These are phyloP conservation scores for Starmera pachycereana DNA, from an alignment of 805 yeast genomes.

Conservation along the genomic window DNA sequence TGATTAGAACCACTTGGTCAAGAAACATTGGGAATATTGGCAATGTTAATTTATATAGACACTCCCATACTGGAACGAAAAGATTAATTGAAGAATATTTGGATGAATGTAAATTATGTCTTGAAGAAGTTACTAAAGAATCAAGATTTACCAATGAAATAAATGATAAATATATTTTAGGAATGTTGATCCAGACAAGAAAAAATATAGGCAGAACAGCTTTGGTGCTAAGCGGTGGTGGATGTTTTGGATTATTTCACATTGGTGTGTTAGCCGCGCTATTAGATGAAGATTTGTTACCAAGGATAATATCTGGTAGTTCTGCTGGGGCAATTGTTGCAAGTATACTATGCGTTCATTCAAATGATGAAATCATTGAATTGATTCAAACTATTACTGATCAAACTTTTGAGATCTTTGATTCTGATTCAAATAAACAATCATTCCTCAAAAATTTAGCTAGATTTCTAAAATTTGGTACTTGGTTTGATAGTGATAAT, in stretches of 20 bases:
- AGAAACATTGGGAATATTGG: slow-evolving; percentile 86
- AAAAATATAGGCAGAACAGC: slow-evolving; percentile 94
- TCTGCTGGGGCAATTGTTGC: slow-evolving; percentile 96
- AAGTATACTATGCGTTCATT: slow-evolving; percentile 72
- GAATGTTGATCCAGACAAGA: slow-evolving; percentile 77
- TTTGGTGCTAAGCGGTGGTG: slow-evolving; percentile 90
- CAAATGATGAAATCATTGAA: slow-evolving; percentile 55
- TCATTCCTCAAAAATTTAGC: slow-evolving; percentile 41
- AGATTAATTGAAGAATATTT: slow-evolving; percentile 72
- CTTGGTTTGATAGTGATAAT: slow-evolving; percentile 74
- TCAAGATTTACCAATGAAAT: slow-evolving; percentile 17
- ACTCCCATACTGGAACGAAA: slow-evolving; percentile 82
- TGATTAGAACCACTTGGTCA: slow-evolving; percentile 76
- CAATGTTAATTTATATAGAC: slow-evolving; percentile 63
- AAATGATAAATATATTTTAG: slow-evolving; percentile 62
- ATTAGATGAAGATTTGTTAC: slow-evolving; percentile 63
- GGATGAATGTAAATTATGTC: slow-evolving; percentile 56
- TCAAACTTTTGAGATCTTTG: slow-evolving; percentile 42
- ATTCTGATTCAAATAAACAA: slow-evolving; percentile 38
- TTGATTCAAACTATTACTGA: slow-evolving; percentile 39
- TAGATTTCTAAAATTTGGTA: slow-evolving; percentile 69
- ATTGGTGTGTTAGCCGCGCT: slow-evolving; percentile 84
- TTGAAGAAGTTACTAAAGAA: slow-evolving; percentile 15
- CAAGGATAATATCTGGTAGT: slow-evolving; percentile 85
- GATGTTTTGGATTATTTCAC: slow-evolving; percentile 86